A percentile compares a stretch with the other conserved stretches of the same genome.
phyloP scores from a whole-genome alignment of 2,329 filamentous ascomycete species.

The Fusarium torreyae region DNA sequence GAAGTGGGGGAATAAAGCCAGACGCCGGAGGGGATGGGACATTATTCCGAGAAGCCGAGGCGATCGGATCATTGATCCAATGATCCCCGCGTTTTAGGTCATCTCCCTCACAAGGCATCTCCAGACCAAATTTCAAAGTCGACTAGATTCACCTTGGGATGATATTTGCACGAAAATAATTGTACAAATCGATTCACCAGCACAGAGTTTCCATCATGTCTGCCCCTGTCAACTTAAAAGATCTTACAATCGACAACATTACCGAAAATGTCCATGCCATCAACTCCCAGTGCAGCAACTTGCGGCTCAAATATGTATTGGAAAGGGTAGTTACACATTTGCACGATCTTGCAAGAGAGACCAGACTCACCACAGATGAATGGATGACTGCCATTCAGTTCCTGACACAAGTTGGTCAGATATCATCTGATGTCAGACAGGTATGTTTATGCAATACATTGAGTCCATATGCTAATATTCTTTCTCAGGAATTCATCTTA shows the following conservation, averaged over 20 bases:
- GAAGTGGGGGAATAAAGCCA: too few species aligned
- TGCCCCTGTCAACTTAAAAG: constrained; percentile 47
- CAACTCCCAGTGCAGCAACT: constrained; percentile 76
- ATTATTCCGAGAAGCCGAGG: too few species aligned
- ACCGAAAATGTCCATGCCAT: constrained; percentile 79
- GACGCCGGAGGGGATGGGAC: too few species aligned
- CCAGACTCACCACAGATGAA: constrained; percentile 78
- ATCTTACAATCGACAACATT: constrained; percentile 81
- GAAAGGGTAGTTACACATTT: constrained; percentile 79
- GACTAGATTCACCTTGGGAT: too few species aligned
- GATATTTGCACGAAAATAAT: too few species aligned
- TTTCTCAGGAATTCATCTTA: constrained; percentile 76
- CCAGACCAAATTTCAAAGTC: too few species aligned
- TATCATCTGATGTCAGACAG: constrained; percentile 77
- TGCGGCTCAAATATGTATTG: constrained; percentile 76
- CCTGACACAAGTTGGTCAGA: constrained; percentile 77
- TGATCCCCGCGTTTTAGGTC: too few species aligned
- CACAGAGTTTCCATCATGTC: constrained; percentile 8
- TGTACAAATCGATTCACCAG: too few species aligned
- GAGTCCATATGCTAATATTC: neutral
- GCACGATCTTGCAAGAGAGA: constrained; percentile 84
- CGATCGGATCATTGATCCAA: too few species aligned
- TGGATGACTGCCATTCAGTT: constrained; percentile 81
- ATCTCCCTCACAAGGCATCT: too few species aligned
- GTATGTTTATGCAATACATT: neutral